These are phyloP conservation scores for Globisporangium cederbergense DNA, from an alignment of 352 stramenopile genomes.

Conservation along the genomic window DNA sequence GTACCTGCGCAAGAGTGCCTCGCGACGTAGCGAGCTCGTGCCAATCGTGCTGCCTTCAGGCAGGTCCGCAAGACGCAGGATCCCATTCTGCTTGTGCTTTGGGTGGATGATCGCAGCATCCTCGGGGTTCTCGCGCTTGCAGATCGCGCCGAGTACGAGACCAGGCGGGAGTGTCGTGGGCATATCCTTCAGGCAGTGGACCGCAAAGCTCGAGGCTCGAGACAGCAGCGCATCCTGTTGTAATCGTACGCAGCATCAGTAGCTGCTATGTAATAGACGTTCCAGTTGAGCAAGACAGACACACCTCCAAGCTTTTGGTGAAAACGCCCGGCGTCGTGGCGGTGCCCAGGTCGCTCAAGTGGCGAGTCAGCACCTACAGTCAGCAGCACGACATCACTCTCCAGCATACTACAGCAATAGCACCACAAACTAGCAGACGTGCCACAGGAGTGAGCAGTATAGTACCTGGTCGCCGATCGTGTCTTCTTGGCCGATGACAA, in stretches of 20 bases:
- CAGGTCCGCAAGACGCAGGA: conserved; percentile 50
- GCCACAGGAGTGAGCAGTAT: too few relatives aligned
- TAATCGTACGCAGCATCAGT: too few relatives aligned
- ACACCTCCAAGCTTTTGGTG: conserved; percentile 86
- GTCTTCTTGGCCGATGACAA: conserved; percentile 78
- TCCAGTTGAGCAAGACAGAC: too few relatives aligned
- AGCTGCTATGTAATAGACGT: too few relatives aligned
- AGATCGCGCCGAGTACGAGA: conserved; percentile 79
- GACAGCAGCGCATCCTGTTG: conserved; percentile 58
- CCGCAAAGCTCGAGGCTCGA: conserved; percentile 69
- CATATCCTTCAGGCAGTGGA: conserved; percentile 91
- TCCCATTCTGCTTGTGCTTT: conserved; percentile 72
- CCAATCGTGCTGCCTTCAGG: conserved; percentile 71
- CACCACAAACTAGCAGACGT: too few relatives aligned
- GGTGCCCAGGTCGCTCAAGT: conserved; percentile 73
- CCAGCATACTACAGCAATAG: not conserved
- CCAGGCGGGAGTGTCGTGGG: conserved; percentile 73
- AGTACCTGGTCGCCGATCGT: conserved; percentile 76
- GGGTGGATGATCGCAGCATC: conserved; percentile 83
- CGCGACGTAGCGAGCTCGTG: conserved; percentile 79
- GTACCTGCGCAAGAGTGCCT: conserved; percentile 78
- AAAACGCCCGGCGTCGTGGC: conserved; percentile 74
- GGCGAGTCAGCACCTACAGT: conserved; percentile 51
- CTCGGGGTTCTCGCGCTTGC: conserved; percentile 78
- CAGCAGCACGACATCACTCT: not conserved